A percentile compares a stretch with the other conserved stretches of the same genome.
phyloP scores from a whole-genome alignment of 176 grass and related monocot genomes.

The Oryza rufipogon region DNA sequence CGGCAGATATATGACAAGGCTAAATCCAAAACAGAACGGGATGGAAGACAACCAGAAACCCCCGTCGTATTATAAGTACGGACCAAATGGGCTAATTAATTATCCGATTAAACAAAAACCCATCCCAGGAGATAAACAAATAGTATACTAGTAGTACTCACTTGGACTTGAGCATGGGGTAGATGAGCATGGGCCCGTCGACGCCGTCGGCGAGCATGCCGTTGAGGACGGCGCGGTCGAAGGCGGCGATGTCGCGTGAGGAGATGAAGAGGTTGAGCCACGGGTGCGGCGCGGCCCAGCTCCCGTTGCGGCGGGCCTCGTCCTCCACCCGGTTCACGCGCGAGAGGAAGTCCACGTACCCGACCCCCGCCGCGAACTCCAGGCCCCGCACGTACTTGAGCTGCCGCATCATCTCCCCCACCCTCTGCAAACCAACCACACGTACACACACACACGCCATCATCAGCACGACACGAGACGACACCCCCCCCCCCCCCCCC shows the following conservation, averaged over 20 bases:
- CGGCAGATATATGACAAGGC: background rate
- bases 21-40: constrained; percentile 45
- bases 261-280: constrained; percentile 96
- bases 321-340: constrained; percentile 79
- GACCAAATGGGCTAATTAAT: background rate
- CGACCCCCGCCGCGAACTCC: constrained; percentile 70
- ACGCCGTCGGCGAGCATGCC: constrained; percentile 70
- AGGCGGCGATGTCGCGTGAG: constrained; percentile 58
- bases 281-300: constrained; percentile 84
- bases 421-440: constrained; percentile 30
- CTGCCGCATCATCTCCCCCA: constrained; percentile 47
- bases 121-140: background rate
- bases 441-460: background rate
- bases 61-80: constrained; percentile 7
- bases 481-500: background rate
- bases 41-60: background rate
- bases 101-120: background rate
- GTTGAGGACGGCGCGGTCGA: constrained; percentile 67
- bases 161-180: constrained; percentile 85
- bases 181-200: constrained; percentile 92
- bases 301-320: constrained; percentile 80
- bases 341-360: constrained; percentile 86
- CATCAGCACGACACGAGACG: background rate
- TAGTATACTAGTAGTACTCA: constrained; percentile 40
- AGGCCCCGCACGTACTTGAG: constrained; percentile 73